Evolutionary conservation across 805 yeast genomes (phyloP).

Genomic region (Blastobotrys robertii): DNA sequence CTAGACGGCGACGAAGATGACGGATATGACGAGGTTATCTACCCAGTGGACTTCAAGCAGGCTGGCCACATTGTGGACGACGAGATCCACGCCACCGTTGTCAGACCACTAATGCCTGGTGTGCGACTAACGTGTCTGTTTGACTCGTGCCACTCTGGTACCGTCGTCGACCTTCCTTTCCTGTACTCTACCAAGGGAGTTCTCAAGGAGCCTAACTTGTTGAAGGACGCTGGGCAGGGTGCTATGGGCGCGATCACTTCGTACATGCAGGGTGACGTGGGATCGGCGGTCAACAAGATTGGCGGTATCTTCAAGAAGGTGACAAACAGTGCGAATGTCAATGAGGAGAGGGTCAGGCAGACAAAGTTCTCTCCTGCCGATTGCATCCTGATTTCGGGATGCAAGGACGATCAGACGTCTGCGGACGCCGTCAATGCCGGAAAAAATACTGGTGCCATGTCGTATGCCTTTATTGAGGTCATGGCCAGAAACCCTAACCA

Average conservation of each 20-base stretch:
- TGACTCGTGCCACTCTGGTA: constrained; percentile 83
- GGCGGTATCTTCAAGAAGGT: constrained; percentile 26
- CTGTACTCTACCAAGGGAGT: constrained; percentile 77
- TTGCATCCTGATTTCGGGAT: constrained; percentile 66
- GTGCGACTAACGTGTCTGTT: constrained; percentile 69
- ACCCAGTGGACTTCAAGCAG: constrained; percentile 61
- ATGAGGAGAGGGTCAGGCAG: constrained; percentile 35
- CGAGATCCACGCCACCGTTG: constrained; percentile 61
- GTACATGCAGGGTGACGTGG: constrained; percentile 53
- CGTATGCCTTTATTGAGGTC: constrained; percentile 64
- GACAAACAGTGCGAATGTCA: constrained; percentile 28
- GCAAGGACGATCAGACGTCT: constrained; percentile 74
- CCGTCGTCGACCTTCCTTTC: constrained; percentile 72
- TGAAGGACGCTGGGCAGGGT: constrained; percentile 65
- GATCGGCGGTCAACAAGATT: constrained; percentile 35
- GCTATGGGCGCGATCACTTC: constrained; percentile 49
- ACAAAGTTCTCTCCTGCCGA: constrained; percentile 68
- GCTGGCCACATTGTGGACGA: constrained; percentile 69
- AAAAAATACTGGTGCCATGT: constrained; percentile 73
- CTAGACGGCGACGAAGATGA: constrained; percentile 66
- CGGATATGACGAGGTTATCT: constrained; percentile 62
- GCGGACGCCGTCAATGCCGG: constrained; percentile 76
- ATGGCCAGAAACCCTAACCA: constrained; percentile 53
- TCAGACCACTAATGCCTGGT: constrained; percentile 59
- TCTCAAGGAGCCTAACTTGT: constrained; percentile 67